Conservation (phyloP, 1,284 basidiomycete genomes). For the Cutaneotrichosporon daszewskae region DNA sequence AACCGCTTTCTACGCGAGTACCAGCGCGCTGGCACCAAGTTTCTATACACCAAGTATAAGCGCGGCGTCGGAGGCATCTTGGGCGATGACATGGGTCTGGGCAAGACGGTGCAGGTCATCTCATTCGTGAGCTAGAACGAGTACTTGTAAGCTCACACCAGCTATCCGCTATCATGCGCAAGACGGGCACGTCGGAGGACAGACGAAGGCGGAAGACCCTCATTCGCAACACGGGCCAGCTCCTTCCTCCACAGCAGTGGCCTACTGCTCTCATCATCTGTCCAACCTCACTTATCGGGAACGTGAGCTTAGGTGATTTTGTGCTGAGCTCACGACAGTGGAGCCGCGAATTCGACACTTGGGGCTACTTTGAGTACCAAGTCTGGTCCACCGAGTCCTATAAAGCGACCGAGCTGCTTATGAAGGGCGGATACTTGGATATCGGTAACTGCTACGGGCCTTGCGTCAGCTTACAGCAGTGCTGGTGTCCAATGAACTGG, state of each 20-base stretch:
- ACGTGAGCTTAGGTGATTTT: conserved; percentile 31
- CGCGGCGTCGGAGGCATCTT: conserved; percentile 47
- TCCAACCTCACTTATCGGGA: conserved; percentile 47
- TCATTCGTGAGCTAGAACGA: conserved; percentile 30
- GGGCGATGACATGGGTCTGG: conserved; percentile 53
- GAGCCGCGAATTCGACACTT: conserved; percentile 49
- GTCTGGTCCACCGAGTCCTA: conserved; percentile 20
- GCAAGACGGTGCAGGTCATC: conserved; percentile 46
- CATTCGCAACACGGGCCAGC: conserved; percentile 12
- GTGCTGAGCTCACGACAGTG: conserved; percentile 42
- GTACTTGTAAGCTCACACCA: conserved; percentile 11
- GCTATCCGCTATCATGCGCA: conserved; percentile 52
- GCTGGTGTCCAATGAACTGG: conserved; percentile 33
- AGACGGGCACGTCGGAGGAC: conserved; percentile 45
- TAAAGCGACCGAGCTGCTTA: conserved; percentile 10
- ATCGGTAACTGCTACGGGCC: conserved; percentile 23
- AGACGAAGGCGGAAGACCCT: conserved; percentile 31
- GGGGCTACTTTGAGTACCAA: conserved; percentile 44
- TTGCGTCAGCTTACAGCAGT: conserved; percentile 20
- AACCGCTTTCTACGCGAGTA: conserved; percentile 51
- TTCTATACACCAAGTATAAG: conserved; percentile 49
- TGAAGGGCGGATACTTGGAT: conserved; percentile 36
- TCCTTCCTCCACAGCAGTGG: conserved; percentile 32
- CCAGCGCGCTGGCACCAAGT: conserved; percentile 49
- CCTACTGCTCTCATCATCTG: conserved; percentile 44